phyloP scores from a whole-genome alignment of 768 basidiomycete species.

The Mycena albidolilacea region DNA sequence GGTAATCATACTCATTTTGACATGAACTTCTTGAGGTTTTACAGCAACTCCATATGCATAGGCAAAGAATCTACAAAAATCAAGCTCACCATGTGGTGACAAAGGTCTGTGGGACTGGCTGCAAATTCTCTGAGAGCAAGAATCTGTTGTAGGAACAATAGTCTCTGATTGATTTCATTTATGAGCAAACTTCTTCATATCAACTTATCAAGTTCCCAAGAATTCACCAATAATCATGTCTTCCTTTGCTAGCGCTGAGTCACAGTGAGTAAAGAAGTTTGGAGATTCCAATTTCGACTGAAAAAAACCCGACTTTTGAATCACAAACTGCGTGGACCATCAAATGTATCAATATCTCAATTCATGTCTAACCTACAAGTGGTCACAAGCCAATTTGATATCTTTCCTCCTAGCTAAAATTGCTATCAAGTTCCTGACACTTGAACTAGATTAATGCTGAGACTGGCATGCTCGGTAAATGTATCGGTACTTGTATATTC shows the following conservation, averaged over 20 bases:
- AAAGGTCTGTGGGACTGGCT: neutral
- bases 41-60: too few species aligned
- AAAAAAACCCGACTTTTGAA: neutral
- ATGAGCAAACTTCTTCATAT: neutral
- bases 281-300: neutral
- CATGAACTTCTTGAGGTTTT: too few species aligned
- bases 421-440: constrained; percentile 9
- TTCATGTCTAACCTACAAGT: constrained; percentile 18
- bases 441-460: constrained; percentile 8
- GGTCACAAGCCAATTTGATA: constrained; percentile 11
- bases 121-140: constrained; percentile 6
- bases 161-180: constrained; percentile 22
- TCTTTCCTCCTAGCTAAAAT: constrained; percentile 9
- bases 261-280: constrained; percentile 7
- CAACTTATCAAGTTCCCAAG: constrained; percentile 7
- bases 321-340: constrained; percentile 14
- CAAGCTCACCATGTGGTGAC: neutral
- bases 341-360: constrained; percentile 18
- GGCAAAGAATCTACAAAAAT: too few species aligned
- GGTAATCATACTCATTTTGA: too few species aligned
- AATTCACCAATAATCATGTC: constrained; percentile 4
- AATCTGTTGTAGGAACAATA: constrained; percentile 12
- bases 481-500: constrained; percentile 13
- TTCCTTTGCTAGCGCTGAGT: neutral
- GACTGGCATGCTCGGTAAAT: constrained; percentile 1